These are phyloP conservation scores for Epichloe brachyelytri DNA, from an alignment of 2,329 filamentous ascomycete genomes.

Conservation along the genomic window DNA sequence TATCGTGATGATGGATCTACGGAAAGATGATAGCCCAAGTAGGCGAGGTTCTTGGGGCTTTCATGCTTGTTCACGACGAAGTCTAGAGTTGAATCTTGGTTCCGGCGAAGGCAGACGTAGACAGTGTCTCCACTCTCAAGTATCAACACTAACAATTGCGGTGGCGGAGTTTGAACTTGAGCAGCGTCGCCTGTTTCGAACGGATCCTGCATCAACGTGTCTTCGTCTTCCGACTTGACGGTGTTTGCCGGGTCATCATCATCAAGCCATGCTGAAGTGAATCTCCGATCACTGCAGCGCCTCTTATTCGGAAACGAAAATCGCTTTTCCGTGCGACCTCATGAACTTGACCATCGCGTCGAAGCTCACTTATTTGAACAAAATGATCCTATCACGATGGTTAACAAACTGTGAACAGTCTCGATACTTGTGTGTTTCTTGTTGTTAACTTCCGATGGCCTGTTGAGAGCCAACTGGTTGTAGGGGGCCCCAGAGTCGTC, in stretches of 20 bases:
- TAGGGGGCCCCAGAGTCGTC: background rate
- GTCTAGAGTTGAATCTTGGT: conserved; percentile 30
- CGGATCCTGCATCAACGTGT: conserved; percentile 24
- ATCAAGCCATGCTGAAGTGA: conserved; percentile 26
- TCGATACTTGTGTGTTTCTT: background rate
- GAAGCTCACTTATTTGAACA: conserved; percentile 68
- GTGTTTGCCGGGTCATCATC: conserved; percentile 14
- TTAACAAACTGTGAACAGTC: background rate
- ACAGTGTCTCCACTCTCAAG: conserved; percentile 61
- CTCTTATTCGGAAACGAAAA: conserved; percentile 66
- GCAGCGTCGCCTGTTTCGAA: conserved; percentile 4
- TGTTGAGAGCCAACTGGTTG: background rate
- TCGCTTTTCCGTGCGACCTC: conserved; percentile 67
- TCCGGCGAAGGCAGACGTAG: conserved; percentile 56
- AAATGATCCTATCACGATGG: conserved; percentile 48
- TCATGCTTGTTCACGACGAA: conserved; percentile 50
- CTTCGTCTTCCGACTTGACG: conserved; percentile 28
- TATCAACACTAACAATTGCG: conserved; percentile 69
- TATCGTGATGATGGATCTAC: conserved; percentile 65
- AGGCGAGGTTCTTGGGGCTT: conserved; percentile 44
- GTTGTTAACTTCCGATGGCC: background rate
- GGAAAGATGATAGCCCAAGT: conserved; percentile 53
- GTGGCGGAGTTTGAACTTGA: conserved; percentile 36
- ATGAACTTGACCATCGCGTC: conserved; percentile 54
- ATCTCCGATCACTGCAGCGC: conserved; percentile 62